These are phyloP conservation scores for Mucor sp. DNA, from an alignment of 371 early-diverging fungal species.

Conservation along the genomic window DNA sequence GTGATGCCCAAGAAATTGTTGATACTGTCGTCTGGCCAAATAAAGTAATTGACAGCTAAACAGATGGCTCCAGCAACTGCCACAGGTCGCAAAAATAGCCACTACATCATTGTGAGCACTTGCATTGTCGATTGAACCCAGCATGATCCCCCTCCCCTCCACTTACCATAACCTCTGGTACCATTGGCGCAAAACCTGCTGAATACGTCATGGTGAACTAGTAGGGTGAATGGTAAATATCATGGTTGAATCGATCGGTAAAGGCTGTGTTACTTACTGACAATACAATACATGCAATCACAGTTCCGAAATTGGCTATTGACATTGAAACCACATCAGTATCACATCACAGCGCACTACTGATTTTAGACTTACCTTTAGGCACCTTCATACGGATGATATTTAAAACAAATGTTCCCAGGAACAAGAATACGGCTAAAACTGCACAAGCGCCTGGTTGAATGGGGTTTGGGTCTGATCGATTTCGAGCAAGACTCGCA, in stretches of 20 bases:
- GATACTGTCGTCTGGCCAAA: conserved; percentile 52
- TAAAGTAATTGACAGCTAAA: conserved; percentile 33
- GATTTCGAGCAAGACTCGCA: conserved; percentile 35
- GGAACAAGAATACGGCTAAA: conserved; percentile 38
- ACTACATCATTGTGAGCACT: conserved; percentile 19
- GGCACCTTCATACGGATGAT: conserved; percentile 36
- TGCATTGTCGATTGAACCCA: not conserved
- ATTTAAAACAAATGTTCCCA: conserved; percentile 39
- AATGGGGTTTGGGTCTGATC: conserved; percentile 26
- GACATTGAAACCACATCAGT: not conserved
- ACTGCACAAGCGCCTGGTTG: conserved; percentile 39
- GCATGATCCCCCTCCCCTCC: too few species aligned
- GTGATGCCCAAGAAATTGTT: conserved; percentile 34
- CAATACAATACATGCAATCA: conserved; percentile 38
- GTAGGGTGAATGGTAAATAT: not conserved
- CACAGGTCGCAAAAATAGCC: conserved; percentile 41
- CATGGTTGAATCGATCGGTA: not conserved
- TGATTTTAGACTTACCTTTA: conserved; percentile 24
- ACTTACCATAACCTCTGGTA: conserved; percentile 26
- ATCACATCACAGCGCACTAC: not conserved
- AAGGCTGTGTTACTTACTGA: not conserved
- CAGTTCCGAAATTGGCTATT: conserved; percentile 43
- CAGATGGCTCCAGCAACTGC: conserved; percentile 36
- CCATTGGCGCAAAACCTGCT: conserved; percentile 19
- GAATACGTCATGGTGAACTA: conserved; percentile 40